Conservation (phyloP, 768 basidiomycete species). For the Rhizopogon vulgaris region DNA sequence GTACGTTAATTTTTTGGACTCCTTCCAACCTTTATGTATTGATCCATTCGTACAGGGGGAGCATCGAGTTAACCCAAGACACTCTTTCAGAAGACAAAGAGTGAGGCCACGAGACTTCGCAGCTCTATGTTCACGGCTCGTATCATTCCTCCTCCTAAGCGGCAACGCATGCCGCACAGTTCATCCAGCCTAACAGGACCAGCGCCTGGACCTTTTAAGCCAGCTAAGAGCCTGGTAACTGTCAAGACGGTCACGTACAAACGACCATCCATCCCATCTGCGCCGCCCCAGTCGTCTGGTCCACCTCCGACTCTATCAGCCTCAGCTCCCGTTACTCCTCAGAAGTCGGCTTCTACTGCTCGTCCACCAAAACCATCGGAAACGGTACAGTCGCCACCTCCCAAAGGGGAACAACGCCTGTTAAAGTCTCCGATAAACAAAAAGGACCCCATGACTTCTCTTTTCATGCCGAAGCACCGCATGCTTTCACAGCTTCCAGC, state of each 20-base stretch:
- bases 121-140: slow-evolving; percentile 52
- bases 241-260: slow-evolving; percentile 44
- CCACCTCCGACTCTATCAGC: background rate
- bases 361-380: slow-evolving; percentile 4
- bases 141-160: slow-evolving; percentile 47
- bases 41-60: slow-evolving; percentile 24
- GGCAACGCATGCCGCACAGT: slow-evolving; percentile 35
- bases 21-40: slow-evolving; percentile 6
- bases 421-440: slow-evolving; percentile 38
- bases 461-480: slow-evolving; percentile 76
- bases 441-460: slow-evolving; percentile 55
- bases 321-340: slow-evolving; percentile 4
- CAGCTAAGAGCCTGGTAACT: slow-evolving; percentile 36
- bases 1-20: background rate
- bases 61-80: slow-evolving; percentile 48
- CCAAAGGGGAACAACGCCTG: slow-evolving; percentile 23
- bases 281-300: slow-evolving; percentile 9
- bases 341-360: slow-evolving; percentile 14
- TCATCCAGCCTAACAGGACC: slow-evolving; percentile 28
- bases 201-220: slow-evolving; percentile 23
- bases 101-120: slow-evolving; percentile 63
- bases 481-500: slow-evolving; percentile 49
- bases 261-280: slow-evolving; percentile 21
- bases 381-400: slow-evolving; percentile 11
- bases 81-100: slow-evolving; percentile 71